Percentiles rank a stretch among this genome's conserved stretches.
phyloP scores from a whole-genome alignment of 768 basidiomycete genomes.

The Pholiota microspora region DNA sequence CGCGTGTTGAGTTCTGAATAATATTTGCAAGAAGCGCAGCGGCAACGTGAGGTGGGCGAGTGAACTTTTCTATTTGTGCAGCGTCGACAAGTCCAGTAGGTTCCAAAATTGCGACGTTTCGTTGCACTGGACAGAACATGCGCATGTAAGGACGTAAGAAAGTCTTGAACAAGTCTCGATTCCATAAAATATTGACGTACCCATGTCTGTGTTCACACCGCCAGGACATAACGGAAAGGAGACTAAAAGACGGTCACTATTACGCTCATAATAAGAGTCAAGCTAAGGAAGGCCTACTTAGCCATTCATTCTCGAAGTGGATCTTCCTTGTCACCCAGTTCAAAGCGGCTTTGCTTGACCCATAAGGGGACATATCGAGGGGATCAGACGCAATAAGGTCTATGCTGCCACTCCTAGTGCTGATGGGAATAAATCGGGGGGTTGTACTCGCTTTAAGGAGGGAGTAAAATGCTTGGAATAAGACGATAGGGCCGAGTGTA shows the following conservation, averaged over 20 bases:
- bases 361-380: background rate
- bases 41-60: background rate
- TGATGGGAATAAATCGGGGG: slow-evolving; percentile 7
- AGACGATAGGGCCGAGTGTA: background rate
- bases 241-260: background rate
- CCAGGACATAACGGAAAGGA: background rate
- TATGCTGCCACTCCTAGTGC: background rate
- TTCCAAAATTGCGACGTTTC: background rate
- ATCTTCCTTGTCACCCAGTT: slow-evolving; percentile 8
- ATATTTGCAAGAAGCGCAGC: background rate
- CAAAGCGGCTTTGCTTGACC: slow-evolving; percentile 3
- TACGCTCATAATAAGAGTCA: too few species aligned
- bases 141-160: background rate
- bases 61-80: background rate
- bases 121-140: background rate
- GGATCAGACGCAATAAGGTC: background rate
- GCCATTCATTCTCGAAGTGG: slow-evolving; percentile 11
- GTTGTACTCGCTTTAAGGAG: slow-evolving; percentile 3
- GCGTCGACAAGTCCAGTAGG: background rate
- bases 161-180: background rate
- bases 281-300: background rate
- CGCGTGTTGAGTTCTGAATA: background rate
- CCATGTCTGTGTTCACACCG: background rate
- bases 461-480: background rate
- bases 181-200: background rate